Conservation (phyloP, 2,329 filamentous ascomycete genomes). For the Cadophora sp. region DNA sequence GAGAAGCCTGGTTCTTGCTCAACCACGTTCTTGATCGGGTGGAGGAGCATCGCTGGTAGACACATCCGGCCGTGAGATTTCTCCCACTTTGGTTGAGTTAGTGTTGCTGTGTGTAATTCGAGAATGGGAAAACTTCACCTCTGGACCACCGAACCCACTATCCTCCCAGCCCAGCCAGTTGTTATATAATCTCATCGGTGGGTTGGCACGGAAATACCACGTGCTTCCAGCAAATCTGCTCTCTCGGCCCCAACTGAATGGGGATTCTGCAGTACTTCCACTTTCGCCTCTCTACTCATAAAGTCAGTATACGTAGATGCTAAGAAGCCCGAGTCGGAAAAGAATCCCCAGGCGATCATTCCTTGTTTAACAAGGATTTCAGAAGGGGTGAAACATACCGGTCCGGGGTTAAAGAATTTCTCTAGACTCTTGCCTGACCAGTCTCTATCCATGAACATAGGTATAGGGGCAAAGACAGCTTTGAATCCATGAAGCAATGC, state of each 20-base stretch:
- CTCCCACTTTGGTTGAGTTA: constrained; percentile 55
- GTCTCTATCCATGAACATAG: constrained; percentile 78
- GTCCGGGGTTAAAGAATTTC: constrained; percentile 66
- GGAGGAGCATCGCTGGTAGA: constrained; percentile 63
- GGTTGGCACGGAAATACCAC: constrained; percentile 66
- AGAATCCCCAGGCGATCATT: too few species aligned
- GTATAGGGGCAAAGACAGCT: constrained; percentile 78
- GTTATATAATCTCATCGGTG: constrained; percentile 65
- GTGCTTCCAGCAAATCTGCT: constrained; percentile 63
- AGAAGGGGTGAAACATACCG: constrained; percentile 28
- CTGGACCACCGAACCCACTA: constrained; percentile 57
- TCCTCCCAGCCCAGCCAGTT: constrained; percentile 69
- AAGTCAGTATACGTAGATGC: neutral
- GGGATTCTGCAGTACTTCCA: constrained; percentile 56
- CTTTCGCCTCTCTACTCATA: constrained; percentile 52
- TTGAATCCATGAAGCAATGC: constrained; percentile 81
- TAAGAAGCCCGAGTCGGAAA: too few species aligned
- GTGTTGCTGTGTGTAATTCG: neutral
- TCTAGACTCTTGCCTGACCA: constrained; percentile 64
- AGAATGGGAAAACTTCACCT: constrained; percentile 31
- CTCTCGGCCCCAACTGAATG: constrained; percentile 66
- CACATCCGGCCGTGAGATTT: constrained; percentile 60
- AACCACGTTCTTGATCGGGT: constrained; percentile 64
- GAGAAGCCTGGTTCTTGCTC: constrained; percentile 53
- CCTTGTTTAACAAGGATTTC: neutral